Evolutionary conservation across 768 basidiomycete genomes (phyloP).

Genomic region (Pseudohyphozyma bogoriensis): DNA sequence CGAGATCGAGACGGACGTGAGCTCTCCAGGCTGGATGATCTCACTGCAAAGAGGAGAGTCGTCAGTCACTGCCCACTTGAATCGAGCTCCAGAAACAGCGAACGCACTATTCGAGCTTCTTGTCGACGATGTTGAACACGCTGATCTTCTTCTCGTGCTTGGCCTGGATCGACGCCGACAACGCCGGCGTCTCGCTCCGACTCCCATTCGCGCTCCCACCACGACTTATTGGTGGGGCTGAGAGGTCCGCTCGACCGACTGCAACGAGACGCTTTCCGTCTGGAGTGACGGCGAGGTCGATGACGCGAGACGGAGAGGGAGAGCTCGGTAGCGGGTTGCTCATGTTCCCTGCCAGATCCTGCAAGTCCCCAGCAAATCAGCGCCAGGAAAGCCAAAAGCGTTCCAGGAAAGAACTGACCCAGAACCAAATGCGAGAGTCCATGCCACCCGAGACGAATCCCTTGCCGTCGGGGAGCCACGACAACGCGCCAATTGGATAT

Average conservation of each 20-base stretch:
- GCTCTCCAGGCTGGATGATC: conserved; percentile 42
- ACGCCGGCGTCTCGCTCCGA: conserved; percentile 14
- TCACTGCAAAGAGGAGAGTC: conserved; percentile 1
- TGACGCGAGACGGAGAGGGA: conserved; percentile 60
- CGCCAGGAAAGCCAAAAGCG: too few relatives aligned
- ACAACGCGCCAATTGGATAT: conserved; percentile 75
- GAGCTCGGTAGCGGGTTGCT: conserved; percentile 56
- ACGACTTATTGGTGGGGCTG: conserved; percentile 27
- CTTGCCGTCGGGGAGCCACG: conserved; percentile 77
- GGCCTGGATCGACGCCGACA: conserved; percentile 11
- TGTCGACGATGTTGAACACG: conserved; percentile 63
- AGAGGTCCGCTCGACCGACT: conserved; percentile 47
- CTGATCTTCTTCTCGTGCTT: conserved; percentile 50
- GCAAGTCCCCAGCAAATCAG: conserved; percentile 11
- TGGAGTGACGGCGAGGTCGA: conserved; percentile 76
- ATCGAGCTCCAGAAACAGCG: background rate
- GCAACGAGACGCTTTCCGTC: conserved; percentile 73
- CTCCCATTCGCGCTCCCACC: conserved; percentile 30
- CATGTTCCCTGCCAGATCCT: conserved; percentile 68
- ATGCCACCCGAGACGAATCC: conserved; percentile 83
- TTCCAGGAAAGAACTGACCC: conserved; percentile 47
- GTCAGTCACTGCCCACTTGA: background rate
- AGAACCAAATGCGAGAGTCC: conserved; percentile 70
- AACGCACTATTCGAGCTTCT: conserved; percentile 57
- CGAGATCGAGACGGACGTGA: conserved; percentile 48